Evolutionary conservation across 2,329 filamentous ascomycete species (phyloP).

Genomic region (Penicillium sp.): DNA sequence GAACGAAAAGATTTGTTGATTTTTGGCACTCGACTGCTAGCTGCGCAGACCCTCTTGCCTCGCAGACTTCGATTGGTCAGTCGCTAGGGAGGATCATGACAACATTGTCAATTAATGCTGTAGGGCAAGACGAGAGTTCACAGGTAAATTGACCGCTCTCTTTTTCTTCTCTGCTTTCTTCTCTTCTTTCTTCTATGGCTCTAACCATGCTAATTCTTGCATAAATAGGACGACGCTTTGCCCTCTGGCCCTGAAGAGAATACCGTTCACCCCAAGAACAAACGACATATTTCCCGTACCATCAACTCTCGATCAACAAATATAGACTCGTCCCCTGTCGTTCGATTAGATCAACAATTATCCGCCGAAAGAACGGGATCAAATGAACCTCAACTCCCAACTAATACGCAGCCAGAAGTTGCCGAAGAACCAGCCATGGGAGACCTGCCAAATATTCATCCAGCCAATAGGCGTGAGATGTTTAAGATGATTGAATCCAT

Average conservation of each 20-base stretch:
- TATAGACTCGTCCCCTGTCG: conserved; percentile 37
- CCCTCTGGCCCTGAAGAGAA: neutral
- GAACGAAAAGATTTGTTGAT: conserved; percentile 57
- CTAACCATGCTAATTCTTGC: neutral
- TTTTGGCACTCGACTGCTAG: conserved; percentile 73
- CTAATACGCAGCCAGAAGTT: conserved; percentile 46
- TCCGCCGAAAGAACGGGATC: conserved; percentile 31
- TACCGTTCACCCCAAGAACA: neutral
- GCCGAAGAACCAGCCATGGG: conserved; percentile 70
- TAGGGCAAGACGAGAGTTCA: neutral
- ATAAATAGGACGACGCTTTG: neutral
- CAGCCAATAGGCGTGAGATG: conserved; percentile 67
- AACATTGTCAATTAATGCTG: neutral
- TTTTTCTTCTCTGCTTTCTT: too few species aligned
- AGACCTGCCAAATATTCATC: conserved; percentile 65
- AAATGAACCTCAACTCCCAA: conserved; percentile 31
- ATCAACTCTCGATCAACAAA: neutral
- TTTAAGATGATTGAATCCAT: conserved; percentile 71
- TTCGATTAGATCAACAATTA: conserved; percentile 17
- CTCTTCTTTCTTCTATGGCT: too few species aligned
- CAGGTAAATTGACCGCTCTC: neutral
- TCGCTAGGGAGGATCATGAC: conserved; percentile 50
- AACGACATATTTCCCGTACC: neutral
- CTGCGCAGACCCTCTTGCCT: conserved; percentile 63
- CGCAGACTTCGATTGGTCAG: conserved; percentile 66